A percentile compares a stretch with the other conserved stretches of the same genome.
Evolutionary conservation across 768 basidiomycete species (phyloP).

Genomic region (Pulveroboletus sp.): DNA sequence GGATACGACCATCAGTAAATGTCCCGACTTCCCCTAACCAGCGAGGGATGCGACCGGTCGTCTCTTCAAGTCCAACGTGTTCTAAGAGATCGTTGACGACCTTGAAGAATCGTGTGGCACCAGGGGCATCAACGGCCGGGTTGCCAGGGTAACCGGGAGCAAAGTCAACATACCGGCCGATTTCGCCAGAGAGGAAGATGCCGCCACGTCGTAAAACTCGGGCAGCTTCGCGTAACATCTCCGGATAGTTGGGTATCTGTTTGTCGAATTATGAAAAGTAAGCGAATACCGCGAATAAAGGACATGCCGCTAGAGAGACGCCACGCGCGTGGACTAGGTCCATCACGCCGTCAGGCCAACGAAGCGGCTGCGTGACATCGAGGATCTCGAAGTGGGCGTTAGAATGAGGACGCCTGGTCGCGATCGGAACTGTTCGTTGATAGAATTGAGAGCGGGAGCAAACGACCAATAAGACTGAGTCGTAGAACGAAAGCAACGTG

Average conservation of each 20-base stretch:
- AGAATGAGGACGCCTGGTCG: slow-evolving; percentile 51
- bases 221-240: slow-evolving; percentile 50
- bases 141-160: slow-evolving; percentile 29
- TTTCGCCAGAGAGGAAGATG: slow-evolving; percentile 62
- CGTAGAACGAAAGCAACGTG: slow-evolving; percentile 9
- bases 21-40: slow-evolving; percentile 33
- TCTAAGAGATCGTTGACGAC: slow-evolving; percentile 40
- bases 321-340: slow-evolving; percentile 66
- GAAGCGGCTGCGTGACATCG: slow-evolving; percentile 50
- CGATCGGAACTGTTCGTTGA: slow-evolving; percentile 56
- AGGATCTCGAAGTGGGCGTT: slow-evolving; percentile 67
- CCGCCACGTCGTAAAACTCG: slow-evolving; percentile 70
- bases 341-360: slow-evolving; percentile 51
- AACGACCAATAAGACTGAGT: slow-evolving; percentile 10
- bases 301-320: slow-evolving; percentile 56
- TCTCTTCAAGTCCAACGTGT: slow-evolving; percentile 34
- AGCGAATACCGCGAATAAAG: background rate
- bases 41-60: slow-evolving; percentile 35
- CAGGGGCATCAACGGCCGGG: slow-evolving; percentile 22
- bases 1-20: slow-evolving; percentile 40
- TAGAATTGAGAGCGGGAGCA: slow-evolving; percentile 2
- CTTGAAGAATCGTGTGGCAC: slow-evolving; percentile 30
- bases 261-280: slow-evolving; percentile 13
- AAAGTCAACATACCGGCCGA: slow-evolving; percentile 42
- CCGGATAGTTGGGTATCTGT: slow-evolving; percentile 53